These are phyloP conservation scores for Saccharomyces hybrid DNA, from an alignment of 1,139 yeast species.

Conservation along the genomic window DNA sequence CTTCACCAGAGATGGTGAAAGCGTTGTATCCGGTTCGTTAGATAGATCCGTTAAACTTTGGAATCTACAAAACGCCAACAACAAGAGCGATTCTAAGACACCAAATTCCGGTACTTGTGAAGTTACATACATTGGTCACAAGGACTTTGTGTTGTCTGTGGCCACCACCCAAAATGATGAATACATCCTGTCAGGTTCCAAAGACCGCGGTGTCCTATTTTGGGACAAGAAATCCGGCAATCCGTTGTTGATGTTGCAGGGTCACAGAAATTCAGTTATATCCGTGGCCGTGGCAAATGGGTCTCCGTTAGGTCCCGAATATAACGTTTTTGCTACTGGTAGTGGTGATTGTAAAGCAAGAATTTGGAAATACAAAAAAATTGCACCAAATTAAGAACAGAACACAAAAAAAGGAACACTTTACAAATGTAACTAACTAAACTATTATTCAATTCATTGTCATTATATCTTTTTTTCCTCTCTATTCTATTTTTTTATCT, in stretches of 20 bases:
- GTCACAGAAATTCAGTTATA: slow-evolving; percentile 93
- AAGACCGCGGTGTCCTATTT: slow-evolving; percentile 93
- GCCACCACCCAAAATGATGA: slow-evolving; percentile 92
- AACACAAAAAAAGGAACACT: neutral
- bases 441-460: slow-evolving; percentile 1
- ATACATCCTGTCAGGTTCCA: slow-evolving; percentile 88
- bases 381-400: slow-evolving; percentile 4
- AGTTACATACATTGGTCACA: slow-evolving; percentile 91
- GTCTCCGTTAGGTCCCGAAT: slow-evolving; percentile 48
- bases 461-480: neutral
- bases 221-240: slow-evolving; percentile 94
- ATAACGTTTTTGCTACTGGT: slow-evolving; percentile 87
- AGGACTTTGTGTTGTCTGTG: slow-evolving; percentile 89
- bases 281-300: slow-evolving; percentile 86
- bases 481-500: neutral
- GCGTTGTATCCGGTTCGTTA: slow-evolving; percentile 88
- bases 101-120: slow-evolving; percentile 58
- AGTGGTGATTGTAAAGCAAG: slow-evolving; percentile 97
- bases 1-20: slow-evolving; percentile 85
- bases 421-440: neutral
- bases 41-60: slow-evolving; percentile 95
- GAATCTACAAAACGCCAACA: slow-evolving; percentile 57
- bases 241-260: slow-evolving; percentile 91
- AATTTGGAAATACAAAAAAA: slow-evolving; percentile 63
- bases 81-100: slow-evolving; percentile 27